Conservation (phyloP, 1,284 basidiomycete species). For the Malassezia restricta region DNA sequence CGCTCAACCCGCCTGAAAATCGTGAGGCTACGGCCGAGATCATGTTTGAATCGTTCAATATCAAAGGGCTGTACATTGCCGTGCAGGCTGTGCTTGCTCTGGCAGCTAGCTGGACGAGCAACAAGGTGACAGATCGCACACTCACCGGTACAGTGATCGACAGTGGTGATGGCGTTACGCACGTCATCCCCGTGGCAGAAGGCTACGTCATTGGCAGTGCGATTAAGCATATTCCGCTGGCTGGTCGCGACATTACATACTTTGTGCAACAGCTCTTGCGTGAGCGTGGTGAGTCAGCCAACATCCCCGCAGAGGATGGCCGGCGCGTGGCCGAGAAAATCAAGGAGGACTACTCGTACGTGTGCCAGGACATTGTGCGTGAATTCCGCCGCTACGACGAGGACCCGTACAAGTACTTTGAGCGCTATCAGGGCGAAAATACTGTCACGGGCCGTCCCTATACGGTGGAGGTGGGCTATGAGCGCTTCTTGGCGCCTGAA, state of each 20-base stretch:
- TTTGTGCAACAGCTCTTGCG: constrained; percentile 93
- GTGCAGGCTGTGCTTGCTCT: constrained; percentile 98
- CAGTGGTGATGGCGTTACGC: constrained; percentile 96
- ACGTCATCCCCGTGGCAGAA: constrained; percentile 86
- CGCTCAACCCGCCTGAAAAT: constrained; percentile 96
- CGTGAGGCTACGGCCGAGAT: constrained; percentile 98
- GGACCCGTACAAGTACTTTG: constrained; percentile 92
- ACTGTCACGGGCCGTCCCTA: constrained; percentile 87
- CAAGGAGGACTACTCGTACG: constrained; percentile 94
- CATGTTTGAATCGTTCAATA: constrained; percentile 99
- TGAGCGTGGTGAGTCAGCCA: constrained; percentile 79
- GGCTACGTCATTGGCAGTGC: constrained; percentile 98
- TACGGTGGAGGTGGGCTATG: constrained; percentile 84
- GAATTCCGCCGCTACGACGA: constrained; percentile 97
- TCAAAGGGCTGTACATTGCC: constrained; percentile 93
- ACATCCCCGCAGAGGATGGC: constrained; percentile 93
- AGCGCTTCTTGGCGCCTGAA: constrained; percentile 95
- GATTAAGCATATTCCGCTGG: constrained; percentile 98
- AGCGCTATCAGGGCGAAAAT: constrained; percentile 83
- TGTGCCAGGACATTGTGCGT: constrained; percentile 97
- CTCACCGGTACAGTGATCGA: constrained; percentile 97
- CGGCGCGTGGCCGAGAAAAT: constrained; percentile 81
- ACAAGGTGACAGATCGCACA: constrained; percentile 79
- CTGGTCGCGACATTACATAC: constrained; percentile 89
- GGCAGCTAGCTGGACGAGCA: constrained; percentile 92